These are phyloP conservation scores for Aspergillus transmontanensis DNA, from an alignment of 2,329 filamentous ascomycete genomes.

Conservation along the genomic window DNA sequence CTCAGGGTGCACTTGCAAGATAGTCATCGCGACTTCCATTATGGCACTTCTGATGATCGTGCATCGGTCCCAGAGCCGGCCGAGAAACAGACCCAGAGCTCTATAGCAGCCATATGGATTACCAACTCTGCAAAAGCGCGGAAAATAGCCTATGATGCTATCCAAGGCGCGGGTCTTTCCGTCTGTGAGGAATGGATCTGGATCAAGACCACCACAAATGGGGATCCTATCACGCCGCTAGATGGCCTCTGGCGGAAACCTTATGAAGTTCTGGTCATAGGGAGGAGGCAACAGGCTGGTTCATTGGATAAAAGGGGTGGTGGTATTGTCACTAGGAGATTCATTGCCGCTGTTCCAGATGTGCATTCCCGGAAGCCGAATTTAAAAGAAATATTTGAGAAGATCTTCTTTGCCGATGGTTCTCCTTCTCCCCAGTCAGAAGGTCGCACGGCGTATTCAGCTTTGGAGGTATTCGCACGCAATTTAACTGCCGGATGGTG, in stretches of 20 bases:
- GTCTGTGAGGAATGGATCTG: slow-evolving; percentile 65
- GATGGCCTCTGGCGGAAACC: slow-evolving; percentile 61
- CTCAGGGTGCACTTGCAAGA: slow-evolving; percentile 47
- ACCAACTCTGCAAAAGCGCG: slow-evolving; percentile 60
- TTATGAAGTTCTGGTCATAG: slow-evolving; percentile 61
- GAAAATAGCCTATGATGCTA: slow-evolving; percentile 45
- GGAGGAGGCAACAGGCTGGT: slow-evolving; percentile 28
- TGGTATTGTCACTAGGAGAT: slow-evolving; percentile 43
- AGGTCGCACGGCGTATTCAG: slow-evolving; percentile 45
- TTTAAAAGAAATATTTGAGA: slow-evolving; percentile 58
- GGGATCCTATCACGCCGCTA: slow-evolving; percentile 55
- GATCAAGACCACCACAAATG: slow-evolving; percentile 60
- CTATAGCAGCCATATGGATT: slow-evolving; percentile 61
- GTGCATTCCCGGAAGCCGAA: slow-evolving; percentile 68
- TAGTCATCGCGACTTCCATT: slow-evolving; percentile 2
- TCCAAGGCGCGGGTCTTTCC: slow-evolving; percentile 51
- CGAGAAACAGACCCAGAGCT: background rate
- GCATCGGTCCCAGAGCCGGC: background rate
- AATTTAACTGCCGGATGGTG: slow-evolving; percentile 63
- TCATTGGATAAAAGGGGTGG: slow-evolving; percentile 13
- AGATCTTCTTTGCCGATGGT: slow-evolving; percentile 40
- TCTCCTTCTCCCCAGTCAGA: background rate
- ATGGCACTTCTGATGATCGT: background rate
- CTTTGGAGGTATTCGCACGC: slow-evolving; percentile 63
- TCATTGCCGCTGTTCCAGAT: slow-evolving; percentile 63